Percentiles rank a stretch among this genome's conserved stretches.
Conservation (phyloP, 371 early-diverging fungal genomes). For the Lichtheimia corymbifera region DNA sequence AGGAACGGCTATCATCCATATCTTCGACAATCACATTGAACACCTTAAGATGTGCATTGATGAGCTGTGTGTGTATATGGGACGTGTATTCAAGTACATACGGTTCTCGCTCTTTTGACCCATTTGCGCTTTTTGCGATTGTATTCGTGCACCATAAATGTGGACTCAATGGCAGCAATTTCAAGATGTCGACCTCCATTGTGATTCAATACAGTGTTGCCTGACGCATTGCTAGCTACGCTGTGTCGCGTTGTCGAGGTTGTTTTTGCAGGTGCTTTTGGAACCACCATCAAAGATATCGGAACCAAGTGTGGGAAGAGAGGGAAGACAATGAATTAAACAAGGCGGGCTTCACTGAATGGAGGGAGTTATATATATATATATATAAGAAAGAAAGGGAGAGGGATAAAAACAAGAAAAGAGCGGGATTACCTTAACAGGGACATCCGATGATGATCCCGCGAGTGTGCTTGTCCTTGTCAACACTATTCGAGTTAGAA, state of each 20-base stretch:
- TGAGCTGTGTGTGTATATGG: not conserved
- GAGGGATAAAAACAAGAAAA: no score
- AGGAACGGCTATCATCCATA: constrained; percentile 29
- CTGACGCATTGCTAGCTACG: not conserved
- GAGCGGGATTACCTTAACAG: no score
- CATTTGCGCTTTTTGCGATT: constrained; percentile 11
- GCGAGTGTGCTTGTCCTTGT: no score
- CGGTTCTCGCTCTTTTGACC: constrained; percentile 10
- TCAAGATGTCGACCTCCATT: constrained; percentile 22
- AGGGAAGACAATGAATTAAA: not conserved
- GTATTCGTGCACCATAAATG: constrained; percentile 20
- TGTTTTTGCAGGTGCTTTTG: not conserved
- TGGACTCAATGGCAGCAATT: constrained; percentile 31
- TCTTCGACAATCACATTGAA: constrained; percentile 49
- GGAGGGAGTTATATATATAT: no score
- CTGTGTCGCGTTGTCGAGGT: no score
- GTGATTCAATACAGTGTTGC: constrained; percentile 14
- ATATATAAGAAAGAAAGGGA: no score
- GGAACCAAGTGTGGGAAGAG: not conserved
- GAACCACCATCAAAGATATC: not conserved
- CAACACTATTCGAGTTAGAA: no score
- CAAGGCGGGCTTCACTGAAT: not conserved
- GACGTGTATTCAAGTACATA: not conserved
- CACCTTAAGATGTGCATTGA: constrained; percentile 19
- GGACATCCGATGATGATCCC: no score